These are phyloP conservation scores for Crassisporium funariophilum DNA, from an alignment of 768 basidiomycete species.

Conservation along the genomic window DNA sequence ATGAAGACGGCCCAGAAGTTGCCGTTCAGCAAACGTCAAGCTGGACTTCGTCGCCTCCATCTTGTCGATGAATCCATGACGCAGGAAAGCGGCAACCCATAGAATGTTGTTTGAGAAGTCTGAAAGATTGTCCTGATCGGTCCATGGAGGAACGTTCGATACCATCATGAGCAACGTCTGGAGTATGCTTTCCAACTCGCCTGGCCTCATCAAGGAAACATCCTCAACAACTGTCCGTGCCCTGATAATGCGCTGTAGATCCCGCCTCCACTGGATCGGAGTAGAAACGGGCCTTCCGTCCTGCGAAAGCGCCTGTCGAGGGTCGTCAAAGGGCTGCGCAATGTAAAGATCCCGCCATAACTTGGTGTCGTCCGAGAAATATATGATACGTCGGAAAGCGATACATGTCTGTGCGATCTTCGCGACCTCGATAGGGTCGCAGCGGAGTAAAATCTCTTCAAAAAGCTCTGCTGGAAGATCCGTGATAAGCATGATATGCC, in stretches of 20 bases:
- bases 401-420: slow-evolving; percentile 52
- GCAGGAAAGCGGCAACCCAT: slow-evolving; percentile 50
- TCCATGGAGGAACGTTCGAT: slow-evolving; percentile 40
- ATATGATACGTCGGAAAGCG: slow-evolving; percentile 42
- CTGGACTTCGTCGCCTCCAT: slow-evolving; percentile 12
- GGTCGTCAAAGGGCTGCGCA: slow-evolving; percentile 63
- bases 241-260: slow-evolving; percentile 57
- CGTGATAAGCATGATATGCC: slow-evolving; percentile 27
- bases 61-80: slow-evolving; percentile 46
- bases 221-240: slow-evolving; percentile 49
- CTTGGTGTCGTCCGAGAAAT: slow-evolving; percentile 43
- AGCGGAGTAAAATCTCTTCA: slow-evolving; percentile 55
- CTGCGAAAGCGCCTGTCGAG: slow-evolving; percentile 46
- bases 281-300: slow-evolving; percentile 29
- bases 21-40: slow-evolving; percentile 38
- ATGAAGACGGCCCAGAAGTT: slow-evolving; percentile 55
- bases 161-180: slow-evolving; percentile 55
- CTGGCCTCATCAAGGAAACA: slow-evolving; percentile 35
- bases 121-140: slow-evolving; percentile 17
- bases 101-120: slow-evolving; percentile 51
- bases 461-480: slow-evolving; percentile 60
- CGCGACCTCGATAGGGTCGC: slow-evolving; percentile 65
- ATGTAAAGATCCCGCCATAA: slow-evolving; percentile 74
- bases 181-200: slow-evolving; percentile 46
- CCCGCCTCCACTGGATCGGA: slow-evolving; percentile 52